Conservation (phyloP, 805 yeast genomes). For the Candida vaughaniae region DNA sequence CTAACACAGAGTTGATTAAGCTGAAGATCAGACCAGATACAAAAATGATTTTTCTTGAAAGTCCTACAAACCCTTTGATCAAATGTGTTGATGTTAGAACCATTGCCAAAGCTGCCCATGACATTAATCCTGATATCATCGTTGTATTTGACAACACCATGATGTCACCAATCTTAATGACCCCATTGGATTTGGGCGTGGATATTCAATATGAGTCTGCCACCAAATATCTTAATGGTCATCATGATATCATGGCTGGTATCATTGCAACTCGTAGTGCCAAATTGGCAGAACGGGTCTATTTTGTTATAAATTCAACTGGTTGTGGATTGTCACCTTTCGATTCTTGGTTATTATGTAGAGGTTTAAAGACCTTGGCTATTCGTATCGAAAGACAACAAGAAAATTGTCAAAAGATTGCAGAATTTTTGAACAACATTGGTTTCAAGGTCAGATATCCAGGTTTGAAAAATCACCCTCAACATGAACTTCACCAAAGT, state of each 20-base stretch:
- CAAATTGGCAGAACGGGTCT: slow-evolving; percentile 65
- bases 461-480: slow-evolving; percentile 80
- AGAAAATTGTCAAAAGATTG: slow-evolving; percentile 70
- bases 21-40: slow-evolving; percentile 56
- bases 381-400: slow-evolving; percentile 88
- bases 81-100: slow-evolving; percentile 78
- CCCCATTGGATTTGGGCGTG: slow-evolving; percentile 82
- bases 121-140: slow-evolving; percentile 60
- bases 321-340: slow-evolving; percentile 93
- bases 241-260: slow-evolving; percentile 97
- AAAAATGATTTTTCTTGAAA: slow-evolving; percentile 80
- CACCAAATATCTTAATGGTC: slow-evolving; percentile 90
- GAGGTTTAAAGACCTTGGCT: slow-evolving; percentile 88
- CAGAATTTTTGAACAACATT: slow-evolving; percentile 63
- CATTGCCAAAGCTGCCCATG: slow-evolving; percentile 66
- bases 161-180: slow-evolving; percentile 89
- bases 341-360: slow-evolving; percentile 83
- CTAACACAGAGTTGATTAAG: slow-evolving; percentile 61
- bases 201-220: slow-evolving; percentile 94
- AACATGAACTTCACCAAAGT: slow-evolving; percentile 72
- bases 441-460: slow-evolving; percentile 86
- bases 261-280: slow-evolving; percentile 68
- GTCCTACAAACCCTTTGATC: slow-evolving; percentile 92
- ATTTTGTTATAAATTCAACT: slow-evolving; percentile 79
- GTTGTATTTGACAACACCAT: slow-evolving; percentile 93